Base-by-base conservation (phyloP, 192 early-diverging fungal genomes). In the Backusella circina region DNA sequence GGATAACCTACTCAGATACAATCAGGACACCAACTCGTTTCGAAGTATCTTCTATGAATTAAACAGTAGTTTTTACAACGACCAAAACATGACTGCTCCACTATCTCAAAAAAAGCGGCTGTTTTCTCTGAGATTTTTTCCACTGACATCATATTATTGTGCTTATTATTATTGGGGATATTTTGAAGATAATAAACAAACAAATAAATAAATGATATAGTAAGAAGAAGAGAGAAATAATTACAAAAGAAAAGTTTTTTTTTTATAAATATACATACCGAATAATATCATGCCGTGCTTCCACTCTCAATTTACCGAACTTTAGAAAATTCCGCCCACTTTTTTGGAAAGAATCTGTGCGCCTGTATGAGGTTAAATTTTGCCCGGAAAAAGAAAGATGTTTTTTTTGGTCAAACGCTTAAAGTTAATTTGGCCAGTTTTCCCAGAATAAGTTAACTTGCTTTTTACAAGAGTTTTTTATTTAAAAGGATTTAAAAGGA, bases 1-100 rank as follows among this genome's bases (percentile, higher is more conserved):
- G 26, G 10, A 12, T 21, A 61, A 28, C 54, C 28, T 61, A 61
- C 54, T 28, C 10, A 61, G 12, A 2, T 23, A 26, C 78, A 79
- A 23, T 74, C 72, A 23, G 78, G 78, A 65, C 78, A 79, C 74
- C 74, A 79, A 26, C 67, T 70, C 3, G 78, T 79, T 67, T 71
- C 61, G 66, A 70, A 79, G 51, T 79, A 72, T 13, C 23, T 35
- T 65, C 64, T n/a, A 71, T 79, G 78, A 28, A 74, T 21, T 21
- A 79, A 33, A 12, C 78, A 79, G 41, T 79, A 79, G 69, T 54
- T 79, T 33, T 70, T 69, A 23, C 75, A 33, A 64, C 75, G 75
- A 2, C 44, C n/a, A 18, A n/a, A 21, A 28, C 15, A 64, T 3
- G 70, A 10, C 23, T 51, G 23, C 21, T 32, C 26, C 21, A 23